Percentiles rank a stretch among this genome's conserved stretches.
phyloP scores from a whole-genome alignment of 305 asterid species.

The Salvia sclarea region DNA sequence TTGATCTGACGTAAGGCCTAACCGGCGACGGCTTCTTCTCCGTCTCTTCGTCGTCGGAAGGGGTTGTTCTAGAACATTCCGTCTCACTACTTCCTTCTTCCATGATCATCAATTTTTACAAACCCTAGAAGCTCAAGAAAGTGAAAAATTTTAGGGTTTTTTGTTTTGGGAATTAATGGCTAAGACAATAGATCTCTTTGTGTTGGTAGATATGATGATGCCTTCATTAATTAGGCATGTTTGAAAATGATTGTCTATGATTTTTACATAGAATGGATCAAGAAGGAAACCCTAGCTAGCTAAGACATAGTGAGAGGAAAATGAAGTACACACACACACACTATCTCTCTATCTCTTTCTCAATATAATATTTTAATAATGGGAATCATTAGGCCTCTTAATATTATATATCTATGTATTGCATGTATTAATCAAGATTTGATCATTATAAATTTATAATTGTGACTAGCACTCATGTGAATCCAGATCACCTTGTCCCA shows the following conservation, averaged over 20 bases:
- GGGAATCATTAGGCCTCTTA: slow-evolving; percentile 3
- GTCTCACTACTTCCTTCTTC: slow-evolving; percentile 40
- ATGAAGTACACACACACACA: too few relatives aligned
- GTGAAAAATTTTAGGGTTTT: not conserved
- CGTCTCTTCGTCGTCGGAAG: slow-evolving; percentile 39
- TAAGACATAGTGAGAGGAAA: not conserved
- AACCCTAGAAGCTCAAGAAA: slow-evolving; percentile 26
- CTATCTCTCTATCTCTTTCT: slow-evolving; percentile 15
- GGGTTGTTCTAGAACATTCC: slow-evolving; percentile 42
- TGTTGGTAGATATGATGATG: too few relatives aligned
- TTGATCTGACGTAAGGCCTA: slow-evolving; percentile 64
- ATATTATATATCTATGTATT: slow-evolving; percentile 25
- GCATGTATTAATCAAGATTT: slow-evolving; percentile 19
- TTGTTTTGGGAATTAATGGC: not conserved
- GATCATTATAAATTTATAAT: slow-evolving; percentile 26
- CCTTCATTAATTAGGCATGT: not conserved
- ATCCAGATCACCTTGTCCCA: slow-evolving; percentile 47
- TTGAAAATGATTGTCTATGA: slow-evolving; percentile 28
- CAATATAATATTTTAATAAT: slow-evolving; percentile 12
- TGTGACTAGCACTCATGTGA: slow-evolving; percentile 39
- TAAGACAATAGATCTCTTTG: not conserved
- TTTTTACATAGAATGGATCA: slow-evolving; percentile 31
- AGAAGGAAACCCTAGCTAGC: slow-evolving; percentile 25
- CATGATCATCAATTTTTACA: slow-evolving; percentile 20
- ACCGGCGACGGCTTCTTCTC: slow-evolving; percentile 49